Percentiles rank a stretch among this genome's conserved stretches.
These are phyloP conservation scores for Gaertneriomyces sp. DNA, from an alignment of 192 early-diverging fungal genomes.

Conservation along the genomic window DNA sequence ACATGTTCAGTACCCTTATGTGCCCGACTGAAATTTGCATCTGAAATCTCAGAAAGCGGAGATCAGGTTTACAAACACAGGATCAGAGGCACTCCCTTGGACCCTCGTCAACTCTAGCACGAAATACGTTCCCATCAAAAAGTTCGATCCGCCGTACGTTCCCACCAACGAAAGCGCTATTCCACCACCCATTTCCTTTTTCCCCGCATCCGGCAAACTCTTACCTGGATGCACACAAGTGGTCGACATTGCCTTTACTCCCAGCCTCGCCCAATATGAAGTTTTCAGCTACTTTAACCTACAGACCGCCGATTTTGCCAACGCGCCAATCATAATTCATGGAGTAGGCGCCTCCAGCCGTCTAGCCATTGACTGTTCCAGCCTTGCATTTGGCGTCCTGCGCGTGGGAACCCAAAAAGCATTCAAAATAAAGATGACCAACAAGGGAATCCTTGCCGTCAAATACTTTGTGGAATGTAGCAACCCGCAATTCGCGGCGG, in stretches of 20 bases:
- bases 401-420: conserved; percentile 45
- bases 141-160: conserved; percentile 36
- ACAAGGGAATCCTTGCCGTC: conserved; percentile 47
- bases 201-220: conserved; percentile 43
- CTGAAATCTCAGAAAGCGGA: conserved; percentile 20
- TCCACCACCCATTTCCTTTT: conserved; percentile 38
- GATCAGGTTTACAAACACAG: conserved; percentile 51
- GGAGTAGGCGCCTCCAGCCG: conserved; percentile 46
- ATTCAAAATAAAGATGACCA: conserved; percentile 32
- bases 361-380: conserved; percentile 22
- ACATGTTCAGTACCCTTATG: conserved; percentile 1
- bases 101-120: conserved; percentile 25
- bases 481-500: conserved; percentile 42
- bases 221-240: conserved; percentile 41
- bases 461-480: conserved; percentile 51
- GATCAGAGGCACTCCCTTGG: conserved; percentile 42
- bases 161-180: conserved; percentile 34
- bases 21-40: background rate
- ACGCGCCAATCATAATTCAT: conserved; percentile 41
- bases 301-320: conserved; percentile 46
- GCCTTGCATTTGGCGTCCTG: conserved; percentile 47
- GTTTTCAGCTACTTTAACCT: conserved; percentile 33
- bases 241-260: conserved; percentile 50
- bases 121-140: conserved; percentile 29
- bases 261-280: conserved; percentile 48